Conservation (phyloP, 2,329 filamentous ascomycete genomes). For the Neocatenulostroma microsporum region DNA sequence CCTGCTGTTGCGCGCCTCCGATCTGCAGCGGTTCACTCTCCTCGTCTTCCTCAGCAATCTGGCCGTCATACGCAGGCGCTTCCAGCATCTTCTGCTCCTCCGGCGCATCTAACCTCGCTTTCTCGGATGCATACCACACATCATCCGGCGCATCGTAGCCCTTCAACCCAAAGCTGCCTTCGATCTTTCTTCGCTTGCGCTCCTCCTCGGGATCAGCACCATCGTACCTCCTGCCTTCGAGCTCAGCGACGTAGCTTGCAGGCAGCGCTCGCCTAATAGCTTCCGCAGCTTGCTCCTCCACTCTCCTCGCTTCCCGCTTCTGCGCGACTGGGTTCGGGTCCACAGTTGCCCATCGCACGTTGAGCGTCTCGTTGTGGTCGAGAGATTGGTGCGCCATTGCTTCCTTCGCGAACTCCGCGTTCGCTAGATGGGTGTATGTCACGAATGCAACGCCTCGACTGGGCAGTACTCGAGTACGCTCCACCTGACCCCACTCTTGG, state of each 20-base stretch:
- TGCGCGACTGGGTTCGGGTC: slow-evolving; percentile 95
- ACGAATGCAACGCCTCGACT: slow-evolving; percentile 87
- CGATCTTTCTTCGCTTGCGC: slow-evolving; percentile 78
- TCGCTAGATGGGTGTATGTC: slow-evolving; percentile 85
- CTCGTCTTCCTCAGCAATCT: slow-evolving; percentile 30
- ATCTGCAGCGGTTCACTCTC: too few relatives aligned
- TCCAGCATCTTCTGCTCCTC: slow-evolving; percentile 54
- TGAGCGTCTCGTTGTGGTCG: slow-evolving; percentile 86
- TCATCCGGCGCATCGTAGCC: slow-evolving; percentile 93
- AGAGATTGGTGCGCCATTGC: slow-evolving; percentile 92
- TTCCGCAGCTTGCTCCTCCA: slow-evolving; percentile 95
- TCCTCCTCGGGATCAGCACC: slow-evolving; percentile 61
- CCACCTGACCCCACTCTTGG: slow-evolving; percentile 90
- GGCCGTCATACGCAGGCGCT: slow-evolving; percentile 37
- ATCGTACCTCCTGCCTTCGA: slow-evolving; percentile 62
- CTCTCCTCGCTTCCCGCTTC: slow-evolving; percentile 75
- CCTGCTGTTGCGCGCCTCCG: slow-evolving; percentile 37
- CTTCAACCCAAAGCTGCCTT: slow-evolving; percentile 78
- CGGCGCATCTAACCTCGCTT: slow-evolving; percentile 58
- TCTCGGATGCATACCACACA: slow-evolving; percentile 80
- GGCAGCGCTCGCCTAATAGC: slow-evolving; percentile 83
- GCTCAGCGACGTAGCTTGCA: slow-evolving; percentile 82
- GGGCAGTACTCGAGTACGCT: slow-evolving; percentile 79
- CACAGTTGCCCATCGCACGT: slow-evolving; percentile 93
- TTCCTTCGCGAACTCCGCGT: slow-evolving; percentile 71